phyloP scores from a whole-genome alignment of 345 rosid species.

The Dipteronia dyeriana region DNA sequence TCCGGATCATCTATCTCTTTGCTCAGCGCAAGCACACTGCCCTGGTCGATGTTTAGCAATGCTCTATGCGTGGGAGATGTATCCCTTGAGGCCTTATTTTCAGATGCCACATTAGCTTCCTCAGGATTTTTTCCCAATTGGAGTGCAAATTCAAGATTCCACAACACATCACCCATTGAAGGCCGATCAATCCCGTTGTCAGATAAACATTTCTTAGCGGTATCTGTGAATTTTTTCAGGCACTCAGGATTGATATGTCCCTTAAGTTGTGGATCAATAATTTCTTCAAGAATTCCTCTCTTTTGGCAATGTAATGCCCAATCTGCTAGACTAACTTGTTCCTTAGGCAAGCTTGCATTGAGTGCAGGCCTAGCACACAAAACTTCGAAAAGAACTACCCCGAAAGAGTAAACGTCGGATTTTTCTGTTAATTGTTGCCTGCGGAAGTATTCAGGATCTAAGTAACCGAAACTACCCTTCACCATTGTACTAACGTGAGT shows the following conservation, averaged over 20 bases:
- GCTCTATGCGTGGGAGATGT: constrained; percentile 17
- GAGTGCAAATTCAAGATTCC: constrained; percentile 76
- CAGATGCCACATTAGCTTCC: constrained; percentile 14
- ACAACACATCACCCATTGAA: constrained; percentile 76
- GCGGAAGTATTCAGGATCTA: constrained; percentile 66
- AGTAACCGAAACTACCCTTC: constrained; percentile 69
- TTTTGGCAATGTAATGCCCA: constrained; percentile 49
- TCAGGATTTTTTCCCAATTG: constrained; percentile 57
- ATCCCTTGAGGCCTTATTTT: constrained; percentile 4
- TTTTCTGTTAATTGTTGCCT: constrained; percentile 67
- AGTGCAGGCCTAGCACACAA: constrained; percentile 56
- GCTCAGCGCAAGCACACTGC: background rate
- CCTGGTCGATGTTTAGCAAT: constrained; percentile 26
- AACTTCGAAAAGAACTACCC: constrained; percentile 66
- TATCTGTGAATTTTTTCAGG: constrained; percentile 61
- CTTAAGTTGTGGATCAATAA: constrained; percentile 52
- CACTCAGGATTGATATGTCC: constrained; percentile 56
- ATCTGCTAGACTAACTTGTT: constrained; percentile 64
- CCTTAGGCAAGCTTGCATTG: constrained; percentile 43
- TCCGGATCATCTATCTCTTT: constrained; percentile 21
- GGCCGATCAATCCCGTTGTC: constrained; percentile 73
- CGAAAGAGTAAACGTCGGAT: constrained; percentile 74
- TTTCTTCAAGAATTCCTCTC: constrained; percentile 39
- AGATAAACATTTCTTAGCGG: constrained; percentile 66
- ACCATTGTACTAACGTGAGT: constrained; percentile 63